Evolutionary conservation across 495 filamentous ascomycete species (phyloP).

Genomic region (Xeromyces bisporus): DNA sequence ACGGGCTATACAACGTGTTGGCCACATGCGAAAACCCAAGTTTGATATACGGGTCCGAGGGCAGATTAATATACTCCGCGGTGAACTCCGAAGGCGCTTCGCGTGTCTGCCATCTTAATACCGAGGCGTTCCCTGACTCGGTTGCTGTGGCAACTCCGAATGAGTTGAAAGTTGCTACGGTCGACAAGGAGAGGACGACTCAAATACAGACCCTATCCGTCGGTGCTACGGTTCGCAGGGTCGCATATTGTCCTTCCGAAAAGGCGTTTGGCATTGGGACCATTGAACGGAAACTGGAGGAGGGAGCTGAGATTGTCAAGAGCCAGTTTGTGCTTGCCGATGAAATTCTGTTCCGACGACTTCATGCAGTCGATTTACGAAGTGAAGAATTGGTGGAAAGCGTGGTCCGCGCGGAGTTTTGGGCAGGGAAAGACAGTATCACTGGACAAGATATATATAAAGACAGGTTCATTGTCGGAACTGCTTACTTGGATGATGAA

Average conservation of each 20-base stretch:
- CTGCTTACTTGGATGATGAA: slow-evolving; percentile 53
- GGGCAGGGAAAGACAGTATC: slow-evolving; percentile 39
- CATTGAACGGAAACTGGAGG: slow-evolving; percentile 44
- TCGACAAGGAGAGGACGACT: slow-evolving; percentile 73
- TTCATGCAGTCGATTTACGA: slow-evolving; percentile 35
- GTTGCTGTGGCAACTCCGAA: slow-evolving; percentile 63
- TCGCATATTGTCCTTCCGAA: slow-evolving; percentile 67
- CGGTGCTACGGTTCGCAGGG: slow-evolving; percentile 66
- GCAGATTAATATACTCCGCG: slow-evolving; percentile 78
- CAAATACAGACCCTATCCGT: slow-evolving; percentile 68
- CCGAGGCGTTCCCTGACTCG: slow-evolving; percentile 60
- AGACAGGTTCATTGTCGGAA: slow-evolving; percentile 82
- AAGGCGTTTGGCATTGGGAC: slow-evolving; percentile 78
- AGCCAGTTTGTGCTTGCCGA: slow-evolving; percentile 46
- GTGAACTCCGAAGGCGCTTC: slow-evolving; percentile 82
- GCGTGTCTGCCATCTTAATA: slow-evolving; percentile 65
- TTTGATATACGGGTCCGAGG: slow-evolving; percentile 78
- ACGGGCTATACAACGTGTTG: slow-evolving; percentile 63
- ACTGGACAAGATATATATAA: slow-evolving; percentile 17
- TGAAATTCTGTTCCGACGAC: slow-evolving; percentile 37
- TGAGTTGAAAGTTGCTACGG: slow-evolving; percentile 62
- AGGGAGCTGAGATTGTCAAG: slow-evolving; percentile 39
- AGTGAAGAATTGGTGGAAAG: slow-evolving; percentile 68
- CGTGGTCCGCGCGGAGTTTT: slow-evolving; percentile 63
- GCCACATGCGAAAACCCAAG: slow-evolving; percentile 88